Conservation (phyloP, 1,284 basidiomycete species). For the Ceratobasidium sp. region DNA sequence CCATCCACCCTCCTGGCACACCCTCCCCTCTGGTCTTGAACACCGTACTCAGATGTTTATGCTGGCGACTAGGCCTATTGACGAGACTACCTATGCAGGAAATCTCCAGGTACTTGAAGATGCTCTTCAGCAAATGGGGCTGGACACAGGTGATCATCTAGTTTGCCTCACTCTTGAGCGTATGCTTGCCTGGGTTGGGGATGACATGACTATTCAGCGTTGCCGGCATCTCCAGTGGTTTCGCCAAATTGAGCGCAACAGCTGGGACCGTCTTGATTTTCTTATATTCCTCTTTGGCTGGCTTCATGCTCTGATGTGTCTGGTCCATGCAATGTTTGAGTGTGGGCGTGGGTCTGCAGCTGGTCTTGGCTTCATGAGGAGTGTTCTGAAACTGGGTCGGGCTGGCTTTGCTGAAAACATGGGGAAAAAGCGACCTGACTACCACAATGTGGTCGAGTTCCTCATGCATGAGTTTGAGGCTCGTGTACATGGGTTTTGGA, state of each 20-base stretch:
- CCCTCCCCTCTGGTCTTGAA: neutral
- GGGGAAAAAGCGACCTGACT: too few species aligned
- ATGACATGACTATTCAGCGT: neutral
- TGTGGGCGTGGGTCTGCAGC: too few species aligned
- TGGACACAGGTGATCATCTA: neutral
- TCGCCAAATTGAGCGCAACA: neutral
- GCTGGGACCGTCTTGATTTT: neutral
- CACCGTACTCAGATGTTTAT: neutral
- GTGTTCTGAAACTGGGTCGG: too few species aligned
- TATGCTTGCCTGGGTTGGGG: neutral
- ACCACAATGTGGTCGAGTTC: neutral
- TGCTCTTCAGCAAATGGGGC: neutral
- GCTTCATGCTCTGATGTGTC: neutral
- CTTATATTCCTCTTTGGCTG: constrained; percentile 2
- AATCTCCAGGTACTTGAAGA: neutral
- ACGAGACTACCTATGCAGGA: neutral
- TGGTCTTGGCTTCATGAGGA: too few species aligned
- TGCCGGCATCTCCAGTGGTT: neutral
- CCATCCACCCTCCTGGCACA: neutral
- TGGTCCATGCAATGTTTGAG: neutral
- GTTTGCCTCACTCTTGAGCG: neutral
- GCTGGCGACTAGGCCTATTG: neutral
- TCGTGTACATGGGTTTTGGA: neutral
- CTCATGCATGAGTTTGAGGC: neutral
- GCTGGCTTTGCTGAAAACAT: too few species aligned